phyloP scores from a whole-genome alignment of 2,329 filamentous ascomycete genomes.

The Diaporthe batatas region DNA sequence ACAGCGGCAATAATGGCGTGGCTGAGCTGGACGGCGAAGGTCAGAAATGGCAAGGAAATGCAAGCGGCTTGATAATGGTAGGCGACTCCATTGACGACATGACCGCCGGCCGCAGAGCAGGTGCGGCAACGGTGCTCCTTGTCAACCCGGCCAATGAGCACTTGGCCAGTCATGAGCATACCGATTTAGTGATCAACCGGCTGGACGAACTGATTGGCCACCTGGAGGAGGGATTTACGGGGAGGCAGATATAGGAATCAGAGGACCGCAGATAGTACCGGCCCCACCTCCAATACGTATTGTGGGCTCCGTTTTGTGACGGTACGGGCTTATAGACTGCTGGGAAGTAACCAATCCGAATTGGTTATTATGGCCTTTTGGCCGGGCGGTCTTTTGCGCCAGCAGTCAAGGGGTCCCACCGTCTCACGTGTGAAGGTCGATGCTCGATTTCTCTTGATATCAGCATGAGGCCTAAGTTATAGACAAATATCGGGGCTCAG shows the following conservation, averaged over 20 bases:
- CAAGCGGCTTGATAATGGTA: slow-evolving; percentile 71
- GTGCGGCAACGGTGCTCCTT: slow-evolving; percentile 90
- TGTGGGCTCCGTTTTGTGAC: too few species aligned
- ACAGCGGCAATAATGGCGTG: slow-evolving; percentile 38
- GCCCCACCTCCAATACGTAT: neutral
- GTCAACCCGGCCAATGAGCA: slow-evolving; percentile 84
- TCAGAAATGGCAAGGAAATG: slow-evolving; percentile 53
- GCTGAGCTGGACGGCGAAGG: slow-evolving; percentile 42
- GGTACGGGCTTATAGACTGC: too few species aligned
- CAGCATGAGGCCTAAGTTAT: neutral
- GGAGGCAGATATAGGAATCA: slow-evolving; percentile 51
- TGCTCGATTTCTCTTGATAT: neutral
- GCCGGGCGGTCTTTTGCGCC: too few species aligned
- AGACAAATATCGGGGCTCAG: neutral
- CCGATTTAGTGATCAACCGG: slow-evolving; percentile 78
- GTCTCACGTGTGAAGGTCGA: neutral
- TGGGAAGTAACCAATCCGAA: too few species aligned
- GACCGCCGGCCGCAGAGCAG: slow-evolving; percentile 84
- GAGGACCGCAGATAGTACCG: too few species aligned
- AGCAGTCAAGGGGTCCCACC: too few species aligned
- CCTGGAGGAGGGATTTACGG: slow-evolving; percentile 80
- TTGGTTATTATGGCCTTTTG: too few species aligned
- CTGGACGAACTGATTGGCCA: slow-evolving; percentile 83
- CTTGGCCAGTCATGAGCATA: slow-evolving; percentile 78
- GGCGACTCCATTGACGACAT: slow-evolving; percentile 94